A percentile compares a stretch with the other conserved stretches of the same genome.
Conservation (phyloP, 2,329 filamentous ascomycete genomes). For the Didymella pomorum region DNA sequence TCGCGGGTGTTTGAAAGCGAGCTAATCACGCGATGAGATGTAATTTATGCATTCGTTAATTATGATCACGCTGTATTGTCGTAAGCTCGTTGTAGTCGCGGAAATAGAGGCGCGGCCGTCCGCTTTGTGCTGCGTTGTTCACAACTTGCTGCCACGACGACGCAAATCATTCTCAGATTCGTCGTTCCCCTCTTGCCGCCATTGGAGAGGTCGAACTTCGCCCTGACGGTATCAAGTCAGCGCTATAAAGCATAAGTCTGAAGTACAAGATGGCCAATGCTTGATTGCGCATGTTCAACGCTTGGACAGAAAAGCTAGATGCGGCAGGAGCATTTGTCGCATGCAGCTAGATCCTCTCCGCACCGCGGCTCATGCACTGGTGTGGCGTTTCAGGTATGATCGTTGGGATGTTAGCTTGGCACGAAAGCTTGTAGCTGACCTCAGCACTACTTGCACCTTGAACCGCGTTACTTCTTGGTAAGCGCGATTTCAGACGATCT, state of each 20-base stretch:
- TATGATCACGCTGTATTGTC: neutral
- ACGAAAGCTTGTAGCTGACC: conserved; percentile 5
- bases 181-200: neutral
- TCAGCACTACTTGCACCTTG: conserved; percentile 4
- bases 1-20: neutral
- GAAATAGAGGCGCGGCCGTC: neutral
- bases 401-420: neutral
- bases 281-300: neutral
- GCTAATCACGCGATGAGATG: neutral
- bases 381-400: neutral
- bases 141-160: neutral
- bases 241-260: neutral
- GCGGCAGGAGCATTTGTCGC: neutral
- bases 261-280: neutral
- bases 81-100: neutral
- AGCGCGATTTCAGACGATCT: neutral
- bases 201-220: neutral
- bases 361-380: neutral
- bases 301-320: neutral
- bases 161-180: neutral
- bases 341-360: neutral
- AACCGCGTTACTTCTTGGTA: neutral
- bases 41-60: neutral
- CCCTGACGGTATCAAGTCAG: neutral
- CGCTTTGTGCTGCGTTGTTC: neutral